Conservation (phyloP, 164 flowering plant genomes). For the Nelumbo lutea region DNA sequence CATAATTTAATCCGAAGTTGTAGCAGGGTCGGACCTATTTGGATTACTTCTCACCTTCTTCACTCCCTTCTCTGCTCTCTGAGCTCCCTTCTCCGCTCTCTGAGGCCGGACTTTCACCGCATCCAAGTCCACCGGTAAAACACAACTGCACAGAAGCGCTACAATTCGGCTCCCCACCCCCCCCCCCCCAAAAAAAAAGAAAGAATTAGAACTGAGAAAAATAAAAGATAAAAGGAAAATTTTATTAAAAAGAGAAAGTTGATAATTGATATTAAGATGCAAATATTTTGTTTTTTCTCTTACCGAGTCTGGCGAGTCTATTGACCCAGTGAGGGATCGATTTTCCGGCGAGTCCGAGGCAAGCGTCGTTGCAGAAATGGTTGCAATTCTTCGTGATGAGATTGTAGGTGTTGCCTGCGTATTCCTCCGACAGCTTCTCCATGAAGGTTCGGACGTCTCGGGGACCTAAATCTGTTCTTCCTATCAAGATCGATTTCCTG, state of each 20-base stretch:
- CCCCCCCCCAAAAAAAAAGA: too few relatives aligned
- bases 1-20: constrained; percentile 10
- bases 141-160: constrained; percentile 76
- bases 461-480: constrained; percentile 48
- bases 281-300: too few relatives aligned
- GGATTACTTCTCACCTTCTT: constrained; percentile 41
- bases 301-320: constrained; percentile 64
- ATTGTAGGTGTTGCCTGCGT: constrained; percentile 56
- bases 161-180: neutral
- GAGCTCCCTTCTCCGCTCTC: constrained; percentile 24
- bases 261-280: neutral
- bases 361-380: constrained; percentile 61
- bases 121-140: constrained; percentile 60
- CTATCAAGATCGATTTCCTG: constrained; percentile 55
- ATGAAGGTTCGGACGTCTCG: constrained; percentile 46
- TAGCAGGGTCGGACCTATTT: constrained; percentile 17
- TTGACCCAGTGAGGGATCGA: constrained; percentile 65
- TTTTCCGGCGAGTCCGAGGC: constrained; percentile 51
- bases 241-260: neutral
- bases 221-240: too few relatives aligned
- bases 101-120: constrained; percentile 44
- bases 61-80: constrained; percentile 30
- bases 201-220: too few relatives aligned
- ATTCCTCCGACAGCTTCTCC: constrained; percentile 40
- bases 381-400: constrained; percentile 64